Base-by-base conservation (phyloP, 352 stramenopile genomes). In the Phytophthora multivora region DNA sequence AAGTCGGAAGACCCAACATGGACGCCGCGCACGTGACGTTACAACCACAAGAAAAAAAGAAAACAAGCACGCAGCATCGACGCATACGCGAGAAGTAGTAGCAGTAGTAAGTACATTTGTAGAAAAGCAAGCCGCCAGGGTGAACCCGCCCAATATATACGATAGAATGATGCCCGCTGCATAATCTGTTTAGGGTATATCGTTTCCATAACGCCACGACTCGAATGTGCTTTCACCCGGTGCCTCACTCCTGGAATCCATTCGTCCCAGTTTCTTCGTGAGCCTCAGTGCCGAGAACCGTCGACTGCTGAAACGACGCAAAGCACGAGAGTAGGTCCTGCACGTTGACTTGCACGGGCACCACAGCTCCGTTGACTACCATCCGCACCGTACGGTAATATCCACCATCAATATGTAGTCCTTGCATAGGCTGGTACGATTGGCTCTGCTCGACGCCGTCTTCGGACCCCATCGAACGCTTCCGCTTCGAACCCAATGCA, bases 371-470 rank as follows among this genome's bases (percentile, higher is more conserved):
- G 45, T 93, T 93, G 19, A 93, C 43, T 3, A 91, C 47, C 80
- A 93, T 91, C 25, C 82, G 75, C 40, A 93, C 73, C 18, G 64
- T 79, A 58, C 78, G 80, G 59, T 91, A 93, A n/a, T 61, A 70
- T 5, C 53, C 40, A 23, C 60, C 52, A 13, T 79, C 48, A 36
- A 28, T 30, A 12, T 51, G 42, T 52, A 66, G 62, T 11, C 2
- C 19, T 12, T 67, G 69, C n/a, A 68, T 7, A 23, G 28, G 26
- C 16, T 46, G 57, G 5, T 56, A 54, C 5, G 18, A 38, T 26
- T 58, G 51, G 26, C 51, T 53, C 11, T 66, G 55, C n/a, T 69
- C 47, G 6, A 63, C 48, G 11, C 30, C 38, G 33, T 63, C 57
- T 18, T 68, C 55, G 1, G 45, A 58, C 23, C 31, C 41, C 21